Base-by-base conservation (phyloP, 2,329 filamentous ascomycete species). In the Fusarium dimerum region DNA sequence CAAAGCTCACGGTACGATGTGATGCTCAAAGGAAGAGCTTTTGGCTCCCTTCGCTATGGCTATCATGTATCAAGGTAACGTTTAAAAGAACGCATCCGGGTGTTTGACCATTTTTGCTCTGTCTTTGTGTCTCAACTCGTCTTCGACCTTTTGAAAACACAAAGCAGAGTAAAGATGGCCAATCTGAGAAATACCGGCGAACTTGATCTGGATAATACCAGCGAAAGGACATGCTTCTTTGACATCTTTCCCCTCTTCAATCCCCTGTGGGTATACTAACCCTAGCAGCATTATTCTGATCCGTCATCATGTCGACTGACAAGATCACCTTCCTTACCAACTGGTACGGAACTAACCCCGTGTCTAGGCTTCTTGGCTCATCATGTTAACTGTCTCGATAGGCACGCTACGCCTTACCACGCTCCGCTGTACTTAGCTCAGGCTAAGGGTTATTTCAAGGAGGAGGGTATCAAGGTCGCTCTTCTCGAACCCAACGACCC, bases 151-250 rank as follows among this genome's bases (percentile, higher is more conserved):
- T 26, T 26, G 20, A 26, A 26, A 26, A 26, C 20, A 26, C 20
- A 26, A 26, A 47, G 52, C 51, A 63, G 59, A 63, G 65, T 60
- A 61, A 63, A 36, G 60, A 17, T 65, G 63, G 62, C 66, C 67
- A 71, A 69, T 86, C 85, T 88, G 85, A 88, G 85, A 89, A 82
- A 88, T 86, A 89, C 86, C 86, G 85, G 77, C 77, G 80, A 89
- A 90, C 87, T 90, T 90, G 87, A 89, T 88, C 86, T 88, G 85
- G 84, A 86, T 87, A 89, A 89, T 89, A 81, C 86, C 86, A 89
- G 87, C 87, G 88, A 86, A 90, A 90, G 87, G 84, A 90, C 83
- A 86, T 90, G 87, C 87, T 87, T 87, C 83, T 84, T 84, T 79
- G 75, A 66, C 59, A 71, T 70, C 71, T 36, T 36, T 66, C 54